These are phyloP conservation scores for Neocucurbitaria cava DNA, from an alignment of 2,329 filamentous ascomycete genomes.

Conservation along the genomic window DNA sequence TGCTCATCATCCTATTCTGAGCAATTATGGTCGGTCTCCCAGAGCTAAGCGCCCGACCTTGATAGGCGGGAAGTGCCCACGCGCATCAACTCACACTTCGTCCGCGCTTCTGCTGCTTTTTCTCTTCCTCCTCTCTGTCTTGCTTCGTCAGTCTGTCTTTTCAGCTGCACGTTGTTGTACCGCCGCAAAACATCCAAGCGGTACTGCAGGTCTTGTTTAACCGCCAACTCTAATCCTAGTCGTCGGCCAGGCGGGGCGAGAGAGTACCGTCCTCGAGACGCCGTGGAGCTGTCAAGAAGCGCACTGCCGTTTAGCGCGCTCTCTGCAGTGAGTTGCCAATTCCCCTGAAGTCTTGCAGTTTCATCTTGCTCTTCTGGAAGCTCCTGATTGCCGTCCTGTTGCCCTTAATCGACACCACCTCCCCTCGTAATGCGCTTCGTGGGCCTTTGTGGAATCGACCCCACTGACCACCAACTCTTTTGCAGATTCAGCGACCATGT, in stretches of 20 bases:
- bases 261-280: constrained; percentile 47
- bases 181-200: constrained; percentile 38
- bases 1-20: constrained; percentile 46
- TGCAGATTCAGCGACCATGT: constrained; percentile 51
- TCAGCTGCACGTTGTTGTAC: constrained; percentile 46
- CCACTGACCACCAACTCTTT: constrained; percentile 37
- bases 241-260: constrained; percentile 47
- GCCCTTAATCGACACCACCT: constrained; percentile 36
- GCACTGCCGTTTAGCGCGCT: constrained; percentile 47
- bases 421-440: constrained; percentile 41
- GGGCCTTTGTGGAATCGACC: constrained; percentile 27
- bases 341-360: constrained; percentile 38
- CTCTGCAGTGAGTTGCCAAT: constrained; percentile 48
- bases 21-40: constrained; percentile 40
- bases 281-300: constrained; percentile 44
- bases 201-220: constrained; percentile 50
- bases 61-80: constrained; percentile 42
- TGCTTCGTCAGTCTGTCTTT: constrained; percentile 39
- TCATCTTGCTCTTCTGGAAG: constrained; percentile 33
- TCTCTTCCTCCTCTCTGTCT: constrained; percentile 30
- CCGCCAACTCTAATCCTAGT: constrained; percentile 43
- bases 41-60: constrained; percentile 47
- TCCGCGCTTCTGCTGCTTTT: constrained; percentile 38
- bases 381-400: constrained; percentile 38
- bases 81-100: constrained; percentile 39